Evolutionary conservation across 768 basidiomycete species (phyloP).

Genomic region (Melanogaster broomeanus): DNA sequence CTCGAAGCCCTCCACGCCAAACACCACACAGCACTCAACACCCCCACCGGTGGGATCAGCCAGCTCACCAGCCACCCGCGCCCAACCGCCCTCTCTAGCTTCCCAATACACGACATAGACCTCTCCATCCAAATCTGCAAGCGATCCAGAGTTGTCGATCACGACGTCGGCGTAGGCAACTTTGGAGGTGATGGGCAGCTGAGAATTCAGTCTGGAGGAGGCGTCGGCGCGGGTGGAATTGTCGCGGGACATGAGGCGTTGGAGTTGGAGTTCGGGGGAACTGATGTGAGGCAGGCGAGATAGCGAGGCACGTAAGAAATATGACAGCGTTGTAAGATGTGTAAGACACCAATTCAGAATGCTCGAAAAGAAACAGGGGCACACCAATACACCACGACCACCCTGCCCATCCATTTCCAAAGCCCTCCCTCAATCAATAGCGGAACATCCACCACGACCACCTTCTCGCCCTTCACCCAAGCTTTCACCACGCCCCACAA

Average conservation of each 20-base stretch:
- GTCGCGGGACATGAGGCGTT: slow-evolving; percentile 80
- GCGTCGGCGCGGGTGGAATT: slow-evolving; percentile 67
- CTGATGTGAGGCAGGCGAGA: slow-evolving; percentile 38
- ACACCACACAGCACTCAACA: slow-evolving; percentile 47
- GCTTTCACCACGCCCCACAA: slow-evolving; percentile 59
- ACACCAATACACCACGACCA: slow-evolving; percentile 93
- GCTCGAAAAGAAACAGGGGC: slow-evolving; percentile 18
- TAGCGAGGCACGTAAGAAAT: too few relatives aligned
- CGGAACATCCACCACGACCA: slow-evolving; percentile 89
- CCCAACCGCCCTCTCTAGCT: slow-evolving; percentile 48
- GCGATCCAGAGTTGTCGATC: slow-evolving; percentile 85
- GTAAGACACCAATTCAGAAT: neutral
- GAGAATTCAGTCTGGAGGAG: slow-evolving; percentile 70
- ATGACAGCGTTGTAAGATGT: neutral
- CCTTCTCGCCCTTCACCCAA: slow-evolving; percentile 79
- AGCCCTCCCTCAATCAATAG: slow-evolving; percentile 87
- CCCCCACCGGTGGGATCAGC: slow-evolving; percentile 55
- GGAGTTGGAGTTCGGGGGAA: slow-evolving; percentile 80
- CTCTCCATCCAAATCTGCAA: slow-evolving; percentile 60
- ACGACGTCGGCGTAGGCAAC: slow-evolving; percentile 82
- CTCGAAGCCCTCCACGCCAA: slow-evolving; percentile 37
- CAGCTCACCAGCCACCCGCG: slow-evolving; percentile 65
- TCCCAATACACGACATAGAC: slow-evolving; percentile 41
- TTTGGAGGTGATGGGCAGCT: slow-evolving; percentile 79
- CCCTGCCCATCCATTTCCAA: slow-evolving; percentile 79